Conservation (phyloP, 306 rosid species). For the Chamaecrista fasciculata region DNA sequence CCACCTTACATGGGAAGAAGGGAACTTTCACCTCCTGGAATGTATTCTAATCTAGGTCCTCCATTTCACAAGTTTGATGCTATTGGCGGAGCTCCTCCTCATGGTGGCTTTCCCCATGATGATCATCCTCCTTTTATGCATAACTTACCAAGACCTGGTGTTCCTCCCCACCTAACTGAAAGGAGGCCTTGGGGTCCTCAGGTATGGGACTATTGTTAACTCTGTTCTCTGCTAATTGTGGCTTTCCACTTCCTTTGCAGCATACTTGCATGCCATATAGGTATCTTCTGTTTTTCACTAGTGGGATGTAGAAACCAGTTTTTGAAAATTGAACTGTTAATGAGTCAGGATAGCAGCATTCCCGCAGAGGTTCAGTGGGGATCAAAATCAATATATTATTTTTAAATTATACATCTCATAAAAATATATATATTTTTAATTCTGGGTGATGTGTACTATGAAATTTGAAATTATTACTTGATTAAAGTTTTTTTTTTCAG, state of each 20-base stretch:
- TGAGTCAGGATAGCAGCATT: constrained; percentile 14
- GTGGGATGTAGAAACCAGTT: constrained; percentile 17
- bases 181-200: constrained; percentile 90
- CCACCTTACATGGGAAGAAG: constrained; percentile 72
- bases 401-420: background rate
- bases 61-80: constrained; percentile 60
- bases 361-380: background rate
- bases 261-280: constrained; percentile 7
- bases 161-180: constrained; percentile 58
- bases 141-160: constrained; percentile 55
- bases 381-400: constrained; percentile 22
- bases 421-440: background rate
- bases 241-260: constrained; percentile 22
- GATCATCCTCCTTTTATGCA: constrained; percentile 69
- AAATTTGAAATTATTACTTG: background rate
- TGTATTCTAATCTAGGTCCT: constrained; percentile 71
- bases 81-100: constrained; percentile 50
- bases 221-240: constrained; percentile 11
- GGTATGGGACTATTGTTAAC: constrained; percentile 47
- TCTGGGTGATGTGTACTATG: background rate
- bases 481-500: background rate
- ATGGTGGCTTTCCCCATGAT: constrained; percentile 61
- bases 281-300: constrained; percentile 7
- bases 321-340: constrained; percentile 16
- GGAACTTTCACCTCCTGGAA: constrained; percentile 84